Conservation (phyloP, 305 asterid species). For the Lippia alba region DNA sequence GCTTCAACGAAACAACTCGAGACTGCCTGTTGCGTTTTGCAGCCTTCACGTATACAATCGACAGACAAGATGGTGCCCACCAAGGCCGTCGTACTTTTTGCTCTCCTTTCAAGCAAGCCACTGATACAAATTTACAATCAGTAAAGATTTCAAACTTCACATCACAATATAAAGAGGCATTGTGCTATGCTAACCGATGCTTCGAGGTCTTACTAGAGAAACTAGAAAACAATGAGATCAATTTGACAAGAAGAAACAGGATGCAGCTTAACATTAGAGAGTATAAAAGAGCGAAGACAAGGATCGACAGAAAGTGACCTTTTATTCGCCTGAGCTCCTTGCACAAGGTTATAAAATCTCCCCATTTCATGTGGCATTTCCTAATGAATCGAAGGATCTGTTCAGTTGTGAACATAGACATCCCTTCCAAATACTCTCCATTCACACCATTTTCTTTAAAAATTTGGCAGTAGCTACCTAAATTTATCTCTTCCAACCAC, state of each 20-base stretch:
- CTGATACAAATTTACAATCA: conserved; percentile 46
- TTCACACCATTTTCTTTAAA: conserved; percentile 93
- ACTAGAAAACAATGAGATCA: conserved; percentile 9
- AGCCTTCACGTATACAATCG: conserved; percentile 67
- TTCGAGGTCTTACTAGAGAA: conserved; percentile 23
- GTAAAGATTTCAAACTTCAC: conserved; percentile 22
- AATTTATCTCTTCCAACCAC: conserved; percentile 98
- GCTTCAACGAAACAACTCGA: conserved; percentile 93
- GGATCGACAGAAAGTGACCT: conserved; percentile 59
- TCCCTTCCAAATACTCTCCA: conserved; percentile 97
- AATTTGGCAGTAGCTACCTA: conserved; percentile 82
- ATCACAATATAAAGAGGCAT: not conserved
- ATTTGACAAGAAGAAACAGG: conserved; percentile 15
- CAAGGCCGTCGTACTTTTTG: conserved; percentile 91
- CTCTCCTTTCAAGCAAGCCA: conserved; percentile 99
- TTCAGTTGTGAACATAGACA: conserved; percentile 98
- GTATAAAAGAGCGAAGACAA: not conserved
- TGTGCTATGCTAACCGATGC: not conserved
- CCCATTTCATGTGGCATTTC: conserved; percentile 99
- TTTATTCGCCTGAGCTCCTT: conserved; percentile 98
- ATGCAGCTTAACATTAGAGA: conserved; percentile 27
- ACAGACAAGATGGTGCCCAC: conserved; percentile 96
- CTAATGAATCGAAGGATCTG: conserved; percentile 97
- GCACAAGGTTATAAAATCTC: conserved; percentile 97
- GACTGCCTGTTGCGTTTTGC: conserved; percentile 91